Evolutionary conservation across 75 land plant species (phyloP).

Genomic region (Pinus tabuliformis): DNA sequence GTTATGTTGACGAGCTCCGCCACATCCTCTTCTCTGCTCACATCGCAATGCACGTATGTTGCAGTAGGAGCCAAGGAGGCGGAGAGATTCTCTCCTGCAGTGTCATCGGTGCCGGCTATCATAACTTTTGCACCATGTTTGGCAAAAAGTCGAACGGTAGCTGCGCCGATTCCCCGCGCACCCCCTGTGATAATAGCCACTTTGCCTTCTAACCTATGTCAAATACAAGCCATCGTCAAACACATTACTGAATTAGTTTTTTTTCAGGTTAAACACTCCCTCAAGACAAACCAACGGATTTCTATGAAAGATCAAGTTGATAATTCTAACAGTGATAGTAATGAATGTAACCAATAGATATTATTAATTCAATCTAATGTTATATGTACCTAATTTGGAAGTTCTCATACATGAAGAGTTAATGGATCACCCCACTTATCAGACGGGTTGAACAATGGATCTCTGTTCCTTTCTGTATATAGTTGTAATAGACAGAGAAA

Average conservation of each 20-base stretch:
- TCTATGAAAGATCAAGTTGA: too few species aligned
- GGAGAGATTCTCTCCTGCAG: conserved; percentile 18
- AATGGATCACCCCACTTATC: too few species aligned
- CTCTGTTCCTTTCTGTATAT: too few species aligned
- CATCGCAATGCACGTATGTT: conserved; percentile 69
- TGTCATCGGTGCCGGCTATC: conserved; percentile 62
- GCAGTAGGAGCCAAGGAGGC: conserved; percentile 25
- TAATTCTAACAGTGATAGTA: too few species aligned
- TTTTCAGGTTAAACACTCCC: too few species aligned
- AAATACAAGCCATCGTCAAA: background rate
- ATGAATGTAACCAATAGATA: too few species aligned
- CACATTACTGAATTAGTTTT: background rate
- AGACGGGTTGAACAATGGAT: too few species aligned
- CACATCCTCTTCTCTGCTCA: conserved; percentile 52
- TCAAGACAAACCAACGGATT: too few species aligned
- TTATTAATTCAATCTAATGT: too few species aligned
- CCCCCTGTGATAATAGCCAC: conserved; percentile 83
- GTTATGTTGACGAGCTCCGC: conserved; percentile 29
- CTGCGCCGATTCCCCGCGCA: conserved; percentile 83
- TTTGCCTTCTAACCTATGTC: conserved; percentile 64
- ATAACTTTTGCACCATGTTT: conserved; percentile 73
- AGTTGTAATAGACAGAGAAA: too few species aligned
- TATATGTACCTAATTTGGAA: too few species aligned
- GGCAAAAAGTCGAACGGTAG: conserved; percentile 56
- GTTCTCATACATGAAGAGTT: too few species aligned